A percentile compares a stretch with the other conserved stretches of the same genome.
These are phyloP conservation scores for Moniliella sp. DNA, from an alignment of 1,284 basidiomycete species.

Conservation along the genomic window DNA sequence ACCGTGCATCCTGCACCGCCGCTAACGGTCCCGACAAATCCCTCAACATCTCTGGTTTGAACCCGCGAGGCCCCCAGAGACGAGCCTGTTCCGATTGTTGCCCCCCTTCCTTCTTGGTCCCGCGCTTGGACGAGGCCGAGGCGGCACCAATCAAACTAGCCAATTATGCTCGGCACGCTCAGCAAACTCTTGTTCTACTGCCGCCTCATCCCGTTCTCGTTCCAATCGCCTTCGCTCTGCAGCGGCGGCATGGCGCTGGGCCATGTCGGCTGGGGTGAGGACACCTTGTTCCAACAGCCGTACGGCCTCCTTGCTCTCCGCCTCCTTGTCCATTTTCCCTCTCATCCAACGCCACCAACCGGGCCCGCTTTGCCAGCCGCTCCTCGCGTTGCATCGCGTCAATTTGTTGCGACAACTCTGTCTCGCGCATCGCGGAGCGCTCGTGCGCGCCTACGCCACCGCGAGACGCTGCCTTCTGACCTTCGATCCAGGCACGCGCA, in stretches of 20 bases:
- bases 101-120: slow-evolving; percentile 3
- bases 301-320: slow-evolving; percentile 20
- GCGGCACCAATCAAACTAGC: slow-evolving; percentile 3
- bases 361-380: slow-evolving; percentile 12
- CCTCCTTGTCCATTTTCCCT: slow-evolving; percentile 12
- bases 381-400: slow-evolving; percentile 15
- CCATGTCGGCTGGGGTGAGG: slow-evolving; percentile 6
- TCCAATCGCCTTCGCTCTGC: slow-evolving; percentile 6
- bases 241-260: slow-evolving; percentile 5
- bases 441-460: slow-evolving; percentile 12
- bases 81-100: background rate
- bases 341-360: slow-evolving; percentile 16
- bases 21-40: slow-evolving; percentile 25
- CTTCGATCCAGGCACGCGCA: slow-evolving; percentile 45
- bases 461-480: slow-evolving; percentile 43
- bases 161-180: background rate
- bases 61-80: slow-evolving; percentile 1
- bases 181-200: slow-evolving; percentile 1
- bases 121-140: slow-evolving; percentile 1
- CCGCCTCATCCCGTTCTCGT: slow-evolving; percentile 5
- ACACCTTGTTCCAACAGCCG: slow-evolving; percentile 8
- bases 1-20: slow-evolving; percentile 11
- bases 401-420: slow-evolving; percentile 9
- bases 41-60: slow-evolving; percentile 13
- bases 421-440: slow-evolving; percentile 15